Evolutionary conservation across 495 filamentous ascomycete species (phyloP).

Genomic region (Penicillium tannophilum): DNA sequence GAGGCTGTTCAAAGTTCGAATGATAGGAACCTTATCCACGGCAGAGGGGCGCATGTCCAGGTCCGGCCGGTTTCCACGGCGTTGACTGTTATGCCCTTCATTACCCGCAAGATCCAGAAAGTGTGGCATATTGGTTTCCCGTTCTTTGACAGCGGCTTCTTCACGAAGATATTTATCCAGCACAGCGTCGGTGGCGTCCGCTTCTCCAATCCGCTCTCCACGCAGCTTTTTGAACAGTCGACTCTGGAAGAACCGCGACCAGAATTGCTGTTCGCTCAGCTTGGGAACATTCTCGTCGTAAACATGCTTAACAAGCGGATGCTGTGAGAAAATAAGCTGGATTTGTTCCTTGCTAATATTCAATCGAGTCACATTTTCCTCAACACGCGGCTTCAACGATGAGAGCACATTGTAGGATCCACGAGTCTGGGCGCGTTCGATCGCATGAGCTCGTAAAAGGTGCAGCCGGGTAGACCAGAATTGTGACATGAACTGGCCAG

Average conservation of each 20-base stretch:
- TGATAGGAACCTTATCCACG: conserved; percentile 72
- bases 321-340: conserved; percentile 86
- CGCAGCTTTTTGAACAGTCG: conserved; percentile 87
- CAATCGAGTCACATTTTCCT: conserved; percentile 75
- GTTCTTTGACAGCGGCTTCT: conserved; percentile 54
- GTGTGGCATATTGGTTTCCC: conserved; percentile 70
- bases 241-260: conserved; percentile 89
- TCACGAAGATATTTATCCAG: conserved; percentile 86
- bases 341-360: conserved; percentile 92
- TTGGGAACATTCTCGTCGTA: conserved; percentile 94
- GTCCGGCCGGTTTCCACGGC: conserved; percentile 81
- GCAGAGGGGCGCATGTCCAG: conserved; percentile 77
- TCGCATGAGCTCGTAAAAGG: conserved; percentile 84
- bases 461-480: conserved; percentile 91
- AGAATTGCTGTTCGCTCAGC: conserved; percentile 77
- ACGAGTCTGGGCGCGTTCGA: conserved; percentile 79
- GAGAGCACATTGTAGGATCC: conserved; percentile 93
- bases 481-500: conserved; percentile 76
- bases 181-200: conserved; percentile 69
- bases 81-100: conserved; percentile 81
- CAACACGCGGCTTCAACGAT: conserved; percentile 78
- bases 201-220: conserved; percentile 78
- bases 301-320: conserved; percentile 85
- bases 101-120: conserved; percentile 93
- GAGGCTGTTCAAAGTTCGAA: conserved; percentile 80